These are phyloP conservation scores for Orbilia ellipsospora DNA, from an alignment of 2,329 filamentous ascomycete genomes.

Conservation along the genomic window DNA sequence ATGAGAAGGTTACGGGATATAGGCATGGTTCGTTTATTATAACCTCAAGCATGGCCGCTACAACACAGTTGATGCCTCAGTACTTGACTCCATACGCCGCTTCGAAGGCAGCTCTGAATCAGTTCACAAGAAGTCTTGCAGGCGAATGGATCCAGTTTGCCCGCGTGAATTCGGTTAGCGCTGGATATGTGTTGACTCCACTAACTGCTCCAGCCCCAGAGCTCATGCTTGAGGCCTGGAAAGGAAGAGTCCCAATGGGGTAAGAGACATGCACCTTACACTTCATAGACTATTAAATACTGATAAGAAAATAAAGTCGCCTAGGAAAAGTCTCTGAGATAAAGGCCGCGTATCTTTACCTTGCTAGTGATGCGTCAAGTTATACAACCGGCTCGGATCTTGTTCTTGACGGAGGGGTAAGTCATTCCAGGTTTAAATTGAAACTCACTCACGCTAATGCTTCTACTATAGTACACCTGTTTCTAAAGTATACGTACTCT, in stretches of 20 bases:
- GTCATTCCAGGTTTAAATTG: background rate
- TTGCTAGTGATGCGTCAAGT: conserved; percentile 85
- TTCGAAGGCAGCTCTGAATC: conserved; percentile 73
- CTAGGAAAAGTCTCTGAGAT: conserved; percentile 79
- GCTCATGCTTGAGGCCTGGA: conserved; percentile 78
- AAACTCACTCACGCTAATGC: no score
- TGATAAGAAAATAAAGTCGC: conserved; percentile 64
- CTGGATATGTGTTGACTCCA: conserved; percentile 80
- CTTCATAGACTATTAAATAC: background rate
- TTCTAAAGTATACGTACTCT: no score
- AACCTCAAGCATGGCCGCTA: conserved; percentile 81
- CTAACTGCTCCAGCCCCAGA: conserved; percentile 73
- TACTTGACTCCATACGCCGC: conserved; percentile 78
- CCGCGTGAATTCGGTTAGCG: conserved; percentile 76
- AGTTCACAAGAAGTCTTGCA: conserved; percentile 71
- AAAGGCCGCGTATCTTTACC: conserved; percentile 83
- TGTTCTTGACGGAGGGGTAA: conserved; percentile 72
- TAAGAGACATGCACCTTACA: conserved; percentile 59
- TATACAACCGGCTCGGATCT: conserved; percentile 82
- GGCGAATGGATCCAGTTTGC: conserved; percentile 82
- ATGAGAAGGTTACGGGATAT: conserved; percentile 70
- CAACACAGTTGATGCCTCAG: conserved; percentile 81
- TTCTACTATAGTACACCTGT: no score
- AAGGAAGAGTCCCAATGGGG: conserved; percentile 82
- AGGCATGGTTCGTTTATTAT: conserved; percentile 79